Base-by-base conservation (phyloP, 495 filamentous ascomycete genomes). In the Penicillium simplicissimum region DNA sequence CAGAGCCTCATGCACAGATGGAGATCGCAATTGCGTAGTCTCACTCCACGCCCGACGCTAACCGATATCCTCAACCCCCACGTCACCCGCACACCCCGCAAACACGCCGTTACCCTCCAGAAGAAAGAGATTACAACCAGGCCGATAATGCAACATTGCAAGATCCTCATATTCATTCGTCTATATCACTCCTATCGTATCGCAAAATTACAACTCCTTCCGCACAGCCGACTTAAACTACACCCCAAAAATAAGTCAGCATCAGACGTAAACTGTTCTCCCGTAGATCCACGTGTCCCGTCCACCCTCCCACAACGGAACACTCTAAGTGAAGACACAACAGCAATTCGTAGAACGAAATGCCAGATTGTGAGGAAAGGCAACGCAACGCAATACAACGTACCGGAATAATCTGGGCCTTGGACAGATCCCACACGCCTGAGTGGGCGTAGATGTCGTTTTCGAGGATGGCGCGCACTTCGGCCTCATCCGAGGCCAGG, bases 371-470 rank as follows among this genome's bases (percentile, higher is more conserved):
- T 25, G 23, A 25, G 23, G 23, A 3, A 25, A 25, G 23, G 23
- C 23, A 1, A 25, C 23, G 23, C 23, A 25, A 25, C 1, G 23
- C 11, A n/a, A n/a, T n/a, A n/a, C n/a, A 23, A 73, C 75, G 63
- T 69, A 81, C 80, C 62, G 79, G 79, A 68, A 78, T 71, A 57
- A 82, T 74, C 66, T 81, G 74, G 40, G 90, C 88, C 69, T 90
- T 93, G 17, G 88, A 84, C 61, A 87, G 77, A 82, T 97, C 91
- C 93, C 93, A 97, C 14, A 97, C 90, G 0, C 84, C 88, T n/a
- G 62, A 72, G 55, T 68, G 75, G 17, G 78, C 75, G 67, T 96
- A 96, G 8, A 92, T 79, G 71, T 97, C 93, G 13, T 86, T 79
- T 71, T 83, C 82, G 49, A 97, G 67, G 9, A 81, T 65, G 69